phyloP scores from a whole-genome alignment of 1,284 basidiomycete genomes.

The Boletus sp. region DNA sequence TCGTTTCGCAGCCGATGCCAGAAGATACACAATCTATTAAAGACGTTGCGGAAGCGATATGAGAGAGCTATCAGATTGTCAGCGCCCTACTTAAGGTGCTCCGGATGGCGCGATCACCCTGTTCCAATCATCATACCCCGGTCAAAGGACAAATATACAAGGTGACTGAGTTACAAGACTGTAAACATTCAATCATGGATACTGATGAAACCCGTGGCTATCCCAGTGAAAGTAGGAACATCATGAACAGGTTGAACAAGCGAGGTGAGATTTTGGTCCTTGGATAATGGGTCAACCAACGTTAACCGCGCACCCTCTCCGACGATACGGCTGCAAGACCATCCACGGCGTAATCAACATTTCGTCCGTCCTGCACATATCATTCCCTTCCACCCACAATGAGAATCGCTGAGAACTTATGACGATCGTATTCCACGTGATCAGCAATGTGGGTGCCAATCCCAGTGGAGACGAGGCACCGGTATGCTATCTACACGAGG shows the following conservation, averaged over 20 bases:
- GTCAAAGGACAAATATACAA: background rate
- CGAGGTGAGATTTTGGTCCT: slow-evolving; percentile 21
- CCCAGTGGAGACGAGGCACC: slow-evolving; percentile 13
- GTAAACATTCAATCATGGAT: slow-evolving; percentile 20
- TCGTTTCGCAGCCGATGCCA: slow-evolving; percentile 4
- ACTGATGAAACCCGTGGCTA: slow-evolving; percentile 14
- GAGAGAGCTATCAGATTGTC: slow-evolving; percentile 4
- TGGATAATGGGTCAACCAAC: no score
- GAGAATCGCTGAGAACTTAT: slow-evolving; percentile 19
- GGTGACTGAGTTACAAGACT: background rate
- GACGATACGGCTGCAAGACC: slow-evolving; percentile 27
- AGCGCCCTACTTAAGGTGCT: background rate
- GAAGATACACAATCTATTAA: background rate
- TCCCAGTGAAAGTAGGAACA: slow-evolving; percentile 26
- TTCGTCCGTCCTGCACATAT: slow-evolving; percentile 31
- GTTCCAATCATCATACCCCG: background rate
- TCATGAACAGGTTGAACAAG: slow-evolving; percentile 33
- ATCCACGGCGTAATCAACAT: slow-evolving; percentile 29
- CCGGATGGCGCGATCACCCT: background rate
- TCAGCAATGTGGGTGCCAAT: slow-evolving; percentile 31
- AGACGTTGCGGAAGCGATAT: slow-evolving; percentile 1
- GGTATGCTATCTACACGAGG: slow-evolving; percentile 33
- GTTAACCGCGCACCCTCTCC: background rate
- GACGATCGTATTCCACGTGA: slow-evolving; percentile 34
- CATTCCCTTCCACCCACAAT: slow-evolving; percentile 28